Evolutionary conservation across 352 stramenopile genomes (phyloP).

Genomic region (Paralagenidium karlingii): DNA sequence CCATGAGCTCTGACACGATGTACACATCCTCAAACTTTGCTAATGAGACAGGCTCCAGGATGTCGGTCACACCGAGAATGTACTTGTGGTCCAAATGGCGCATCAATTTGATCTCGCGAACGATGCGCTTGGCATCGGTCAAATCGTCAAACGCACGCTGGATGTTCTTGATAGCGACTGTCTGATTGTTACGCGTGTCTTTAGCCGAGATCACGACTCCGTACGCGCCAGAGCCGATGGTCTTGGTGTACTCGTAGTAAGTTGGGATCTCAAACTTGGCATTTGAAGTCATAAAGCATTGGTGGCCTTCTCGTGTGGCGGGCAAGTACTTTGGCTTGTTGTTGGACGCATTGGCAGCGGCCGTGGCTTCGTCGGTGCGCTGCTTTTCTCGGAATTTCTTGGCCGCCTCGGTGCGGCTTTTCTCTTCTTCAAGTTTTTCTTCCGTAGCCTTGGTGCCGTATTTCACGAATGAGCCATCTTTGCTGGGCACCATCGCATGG

Average conservation of each 20-base stretch:
- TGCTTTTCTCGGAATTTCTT: slow-evolving; percentile 72
- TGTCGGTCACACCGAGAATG: slow-evolving; percentile 68
- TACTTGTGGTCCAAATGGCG: slow-evolving; percentile 87
- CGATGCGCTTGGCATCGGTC: slow-evolving; percentile 98
- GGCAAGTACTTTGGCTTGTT: slow-evolving; percentile 81
- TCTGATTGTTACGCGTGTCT: slow-evolving; percentile 22
- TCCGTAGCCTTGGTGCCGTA: slow-evolving; percentile 70
- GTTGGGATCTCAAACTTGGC: slow-evolving; percentile 71
- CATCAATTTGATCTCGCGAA: slow-evolving; percentile 94
- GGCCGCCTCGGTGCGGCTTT: slow-evolving; percentile 47
- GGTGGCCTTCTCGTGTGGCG: slow-evolving; percentile 37
- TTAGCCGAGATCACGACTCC: slow-evolving; percentile 82
- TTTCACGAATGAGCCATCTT: slow-evolving; percentile 64
- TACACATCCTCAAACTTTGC: slow-evolving; percentile 82
- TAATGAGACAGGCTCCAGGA: slow-evolving; percentile 49
- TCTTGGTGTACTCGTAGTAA: slow-evolving; percentile 74
- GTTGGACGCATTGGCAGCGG: slow-evolving; percentile 31
- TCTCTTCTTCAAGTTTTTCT: slow-evolving; percentile 57
- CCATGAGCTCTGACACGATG: slow-evolving; percentile 86
- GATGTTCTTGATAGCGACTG: slow-evolving; percentile 91
- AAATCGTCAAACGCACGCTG: slow-evolving; percentile 92
- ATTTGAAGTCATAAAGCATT: slow-evolving; percentile 81
- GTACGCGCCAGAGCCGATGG: slow-evolving; percentile 84
- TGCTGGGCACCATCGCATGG: slow-evolving; percentile 69
- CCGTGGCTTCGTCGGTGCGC: slow-evolving; percentile 43